Conservation (phyloP, 179 eudicot genomes). For the Camellia oleifera region DNA sequence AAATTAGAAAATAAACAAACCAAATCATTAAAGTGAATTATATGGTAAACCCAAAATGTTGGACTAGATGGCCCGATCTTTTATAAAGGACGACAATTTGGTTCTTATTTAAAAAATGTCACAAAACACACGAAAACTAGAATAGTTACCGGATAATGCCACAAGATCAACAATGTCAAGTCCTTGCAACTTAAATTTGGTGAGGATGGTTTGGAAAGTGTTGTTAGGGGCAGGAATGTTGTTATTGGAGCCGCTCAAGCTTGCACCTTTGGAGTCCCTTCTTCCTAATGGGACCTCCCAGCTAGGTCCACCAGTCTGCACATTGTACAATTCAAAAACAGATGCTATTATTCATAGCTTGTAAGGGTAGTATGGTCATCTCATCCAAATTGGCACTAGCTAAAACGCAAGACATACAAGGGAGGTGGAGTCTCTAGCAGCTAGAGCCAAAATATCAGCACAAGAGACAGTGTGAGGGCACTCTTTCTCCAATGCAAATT, state of each 20-base stretch:
- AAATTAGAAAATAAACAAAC: too few relatives aligned
- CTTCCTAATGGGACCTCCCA: constrained; percentile 92
- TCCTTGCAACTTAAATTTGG: constrained; percentile 64
- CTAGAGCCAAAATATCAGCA: constrained; percentile 75
- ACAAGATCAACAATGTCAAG: constrained; percentile 75
- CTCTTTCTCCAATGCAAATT: constrained; percentile 68
- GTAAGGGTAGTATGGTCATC: not conserved
- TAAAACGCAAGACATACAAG: constrained; percentile 38
- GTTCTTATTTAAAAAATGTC: too few relatives aligned
- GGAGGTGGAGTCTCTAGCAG: constrained; percentile 76
- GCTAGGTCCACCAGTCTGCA: constrained; percentile 75
- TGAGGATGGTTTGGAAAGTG: constrained; percentile 77
- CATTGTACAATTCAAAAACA: not conserved
- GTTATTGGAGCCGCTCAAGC: constrained; percentile 83
- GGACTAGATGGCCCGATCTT: too few relatives aligned
- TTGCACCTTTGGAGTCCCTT: constrained; percentile 73
- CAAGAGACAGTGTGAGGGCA: constrained; percentile 91
- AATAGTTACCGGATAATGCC: constrained; percentile 64
- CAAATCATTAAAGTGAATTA: too few relatives aligned
- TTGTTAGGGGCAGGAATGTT: constrained; percentile 91
- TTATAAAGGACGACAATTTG: too few relatives aligned
- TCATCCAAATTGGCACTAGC: not conserved
- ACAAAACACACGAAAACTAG: too few relatives aligned
- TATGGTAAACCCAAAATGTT: too few relatives aligned
- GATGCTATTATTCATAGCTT: not conserved